A percentile compares a stretch with the other conserved stretches of the same genome.
These are phyloP conservation scores for Pythium aristosporum DNA, from an alignment of 352 stramenopile genomes.

Conservation along the genomic window DNA sequence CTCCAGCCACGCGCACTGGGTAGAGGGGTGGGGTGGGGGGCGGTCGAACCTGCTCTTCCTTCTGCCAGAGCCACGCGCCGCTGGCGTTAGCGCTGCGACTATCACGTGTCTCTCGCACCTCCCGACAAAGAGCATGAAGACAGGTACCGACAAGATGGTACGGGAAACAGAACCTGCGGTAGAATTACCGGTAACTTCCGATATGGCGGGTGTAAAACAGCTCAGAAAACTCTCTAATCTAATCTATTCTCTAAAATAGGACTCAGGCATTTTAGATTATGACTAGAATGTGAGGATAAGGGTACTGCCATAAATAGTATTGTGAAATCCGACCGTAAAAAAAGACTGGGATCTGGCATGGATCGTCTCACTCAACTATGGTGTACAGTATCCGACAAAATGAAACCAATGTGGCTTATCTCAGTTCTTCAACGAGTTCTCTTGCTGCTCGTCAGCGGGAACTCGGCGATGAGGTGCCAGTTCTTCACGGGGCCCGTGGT, in stretches of 20 bases:
- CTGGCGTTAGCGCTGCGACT: constrained; percentile 5
- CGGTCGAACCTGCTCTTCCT: not conserved
- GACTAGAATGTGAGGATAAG: not conserved
- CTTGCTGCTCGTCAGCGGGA: constrained; percentile 15
- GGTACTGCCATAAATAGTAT: not conserved
- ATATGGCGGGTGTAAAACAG: not conserved
- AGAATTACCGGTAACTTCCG: not conserved
- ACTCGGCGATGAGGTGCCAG: constrained; percentile 43
- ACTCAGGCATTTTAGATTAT: not conserved
- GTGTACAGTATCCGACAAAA: not conserved
- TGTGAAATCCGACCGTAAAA: constrained; percentile 16
- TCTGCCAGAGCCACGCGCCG: constrained; percentile 17
- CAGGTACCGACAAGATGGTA: not conserved
- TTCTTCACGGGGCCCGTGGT: constrained; percentile 39
- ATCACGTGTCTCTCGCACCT: constrained; percentile 30
- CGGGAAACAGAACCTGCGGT: not conserved
- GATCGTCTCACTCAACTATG: constrained; percentile 8
- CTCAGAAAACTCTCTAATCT: not conserved
- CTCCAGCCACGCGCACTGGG: too few relatives aligned
- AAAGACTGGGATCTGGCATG: not conserved
- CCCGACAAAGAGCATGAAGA: not conserved
- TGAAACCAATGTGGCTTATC: not conserved
- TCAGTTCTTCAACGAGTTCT: constrained; percentile 11
- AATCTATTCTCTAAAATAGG: not conserved
- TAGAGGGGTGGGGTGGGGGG: constrained; percentile 3